phyloP scores from a whole-genome alignment of 2,329 filamentous ascomycete species.

The Tolypocladium inflatum region DNA sequence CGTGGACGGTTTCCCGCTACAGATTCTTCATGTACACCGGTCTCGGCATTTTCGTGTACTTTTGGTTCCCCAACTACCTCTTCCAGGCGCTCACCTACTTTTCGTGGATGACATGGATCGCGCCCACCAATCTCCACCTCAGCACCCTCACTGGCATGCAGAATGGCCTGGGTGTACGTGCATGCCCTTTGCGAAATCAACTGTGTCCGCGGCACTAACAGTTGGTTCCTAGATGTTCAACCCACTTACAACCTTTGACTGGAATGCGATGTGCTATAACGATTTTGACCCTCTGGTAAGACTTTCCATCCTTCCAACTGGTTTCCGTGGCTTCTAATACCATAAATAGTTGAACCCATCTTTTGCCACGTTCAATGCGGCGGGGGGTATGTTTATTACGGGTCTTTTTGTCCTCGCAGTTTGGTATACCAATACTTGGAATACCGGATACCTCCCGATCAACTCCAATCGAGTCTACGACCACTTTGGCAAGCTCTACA shows the following conservation, averaged over 20 bases:
- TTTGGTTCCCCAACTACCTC: conserved; percentile 44
- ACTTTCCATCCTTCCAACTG: not conserved
- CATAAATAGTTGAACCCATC: conserved; percentile 18
- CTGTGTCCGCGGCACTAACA: not conserved
- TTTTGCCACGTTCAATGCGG: conserved; percentile 25
- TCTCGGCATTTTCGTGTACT: conserved; percentile 39
- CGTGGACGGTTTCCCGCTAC: conserved; percentile 32
- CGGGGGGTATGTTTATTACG: conserved; percentile 17
- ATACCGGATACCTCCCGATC: conserved; percentile 28
- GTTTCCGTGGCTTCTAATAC: not conserved
- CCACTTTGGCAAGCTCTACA: conserved; percentile 27
- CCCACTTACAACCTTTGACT: conserved; percentile 31
- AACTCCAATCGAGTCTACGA: conserved; percentile 29
- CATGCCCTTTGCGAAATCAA: not conserved
- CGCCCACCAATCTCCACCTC: conserved; percentile 29
- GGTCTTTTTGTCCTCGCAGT: conserved; percentile 18
- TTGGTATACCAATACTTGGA: conserved; percentile 23
- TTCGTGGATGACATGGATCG: conserved; percentile 45
- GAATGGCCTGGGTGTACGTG: conserved; percentile 23
- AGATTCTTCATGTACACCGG: conserved; percentile 36
- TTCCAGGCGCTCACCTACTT: conserved; percentile 38
- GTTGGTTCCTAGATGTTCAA: conserved; percentile 18
- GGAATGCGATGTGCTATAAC: conserved; percentile 22
- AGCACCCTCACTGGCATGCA: conserved; percentile 25
- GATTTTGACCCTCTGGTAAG: conserved; percentile 19